Evolutionary conservation across 495 filamentous ascomycete genomes (phyloP).

Genomic region (Podospora didyma): DNA sequence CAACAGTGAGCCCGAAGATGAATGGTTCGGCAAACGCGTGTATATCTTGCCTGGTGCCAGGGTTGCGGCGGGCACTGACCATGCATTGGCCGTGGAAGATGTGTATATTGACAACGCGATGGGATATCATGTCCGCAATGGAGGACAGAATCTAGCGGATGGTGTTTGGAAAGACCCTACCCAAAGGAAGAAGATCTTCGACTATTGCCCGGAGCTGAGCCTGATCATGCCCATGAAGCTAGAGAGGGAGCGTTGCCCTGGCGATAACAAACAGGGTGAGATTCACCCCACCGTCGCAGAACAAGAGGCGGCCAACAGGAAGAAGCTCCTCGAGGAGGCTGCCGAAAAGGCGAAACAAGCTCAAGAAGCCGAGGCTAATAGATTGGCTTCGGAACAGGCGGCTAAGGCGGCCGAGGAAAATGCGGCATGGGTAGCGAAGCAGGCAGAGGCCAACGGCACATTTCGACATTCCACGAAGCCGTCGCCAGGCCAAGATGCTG

Average conservation of each 20-base stretch:
- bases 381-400: background rate
- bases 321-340: background rate
- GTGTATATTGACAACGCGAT: conserved; percentile 42
- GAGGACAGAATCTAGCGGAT: conserved; percentile 29
- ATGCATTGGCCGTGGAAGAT: conserved; percentile 43
- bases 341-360: conserved; percentile 1
- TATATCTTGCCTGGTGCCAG: conserved; percentile 40
- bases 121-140: conserved; percentile 45
- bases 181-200: conserved; percentile 38
- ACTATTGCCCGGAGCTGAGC: conserved; percentile 48
- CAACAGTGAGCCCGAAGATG: conserved; percentile 44
- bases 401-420: conserved; percentile 2
- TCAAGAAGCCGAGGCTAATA: background rate
- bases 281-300: conserved; percentile 6
- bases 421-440: background rate
- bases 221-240: conserved; percentile 50
- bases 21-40: conserved; percentile 46
- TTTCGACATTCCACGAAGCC: no score
- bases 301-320: background rate
- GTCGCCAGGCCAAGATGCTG: no score
- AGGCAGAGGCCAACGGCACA: background rate
- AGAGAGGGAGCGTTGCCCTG: conserved; percentile 39
- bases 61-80: conserved; percentile 33
- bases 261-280: conserved; percentile 20
- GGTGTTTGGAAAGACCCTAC: conserved; percentile 38